A percentile compares a stretch with the other conserved stretches of the same genome.
phyloP scores from a whole-genome alignment of 1,284 basidiomycete species.

The Cutaneotrichosporon daszewskae region DNA sequence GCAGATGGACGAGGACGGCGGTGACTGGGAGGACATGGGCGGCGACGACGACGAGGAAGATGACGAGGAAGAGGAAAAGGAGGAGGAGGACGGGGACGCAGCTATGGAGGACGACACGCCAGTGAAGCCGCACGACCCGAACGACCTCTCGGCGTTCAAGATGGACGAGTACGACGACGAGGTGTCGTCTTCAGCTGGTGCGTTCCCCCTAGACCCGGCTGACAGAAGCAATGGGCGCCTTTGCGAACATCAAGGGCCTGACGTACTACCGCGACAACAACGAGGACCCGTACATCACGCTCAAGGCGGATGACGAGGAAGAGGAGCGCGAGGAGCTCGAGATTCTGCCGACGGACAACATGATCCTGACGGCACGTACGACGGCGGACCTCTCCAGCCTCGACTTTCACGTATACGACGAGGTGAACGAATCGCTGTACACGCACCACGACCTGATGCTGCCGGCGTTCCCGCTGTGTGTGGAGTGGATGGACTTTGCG shows the following conservation, averaged over 20 bases:
- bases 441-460: conserved; percentile 98
- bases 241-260: conserved; percentile 93
- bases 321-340: conserved; percentile 87
- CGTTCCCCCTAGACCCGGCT: conserved; percentile 21
- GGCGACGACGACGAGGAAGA: conserved; percentile 33
- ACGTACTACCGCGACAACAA: conserved; percentile 86
- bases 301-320: conserved; percentile 80
- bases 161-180: conserved; percentile 93
- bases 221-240: conserved; percentile 67
- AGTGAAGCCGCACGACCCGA: conserved; percentile 51
- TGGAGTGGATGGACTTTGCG: conserved; percentile 97
- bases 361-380: conserved; percentile 89
- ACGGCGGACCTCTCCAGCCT: conserved; percentile 95
- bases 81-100: conserved; percentile 30
- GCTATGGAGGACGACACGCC: conserved; percentile 43
- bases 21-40: conserved; percentile 34
- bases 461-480: conserved; percentile 93
- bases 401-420: conserved; percentile 92
- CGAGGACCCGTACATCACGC: conserved; percentile 94
- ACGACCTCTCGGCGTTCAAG: conserved; percentile 86
- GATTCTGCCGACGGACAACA: conserved; percentile 82
- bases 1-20: conserved; percentile 59
- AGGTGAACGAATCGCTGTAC: conserved; percentile 85
- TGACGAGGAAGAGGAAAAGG: conserved; percentile 48
- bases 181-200: conserved; percentile 56